These are phyloP conservation scores for Triticum monococcum DNA, from an alignment of 176 grass and related monocot genomes.

Conservation along the genomic window DNA sequence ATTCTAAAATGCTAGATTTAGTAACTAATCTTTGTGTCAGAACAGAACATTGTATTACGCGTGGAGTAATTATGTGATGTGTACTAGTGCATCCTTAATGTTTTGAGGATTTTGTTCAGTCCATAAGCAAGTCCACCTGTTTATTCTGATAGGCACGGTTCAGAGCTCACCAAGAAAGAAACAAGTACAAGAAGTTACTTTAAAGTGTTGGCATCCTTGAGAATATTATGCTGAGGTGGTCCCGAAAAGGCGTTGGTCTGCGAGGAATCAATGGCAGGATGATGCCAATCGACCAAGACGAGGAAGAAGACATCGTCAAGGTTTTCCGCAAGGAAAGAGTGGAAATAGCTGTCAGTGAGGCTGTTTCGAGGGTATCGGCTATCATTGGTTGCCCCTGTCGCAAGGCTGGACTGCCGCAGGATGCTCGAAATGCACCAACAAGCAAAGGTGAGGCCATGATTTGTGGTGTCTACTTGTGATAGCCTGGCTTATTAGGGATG, in stretches of 20 bases:
- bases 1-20: no score
- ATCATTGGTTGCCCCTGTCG: constrained; percentile 37
- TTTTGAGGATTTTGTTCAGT: neutral
- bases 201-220: constrained; percentile 62
- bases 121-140: constrained; percentile 13
- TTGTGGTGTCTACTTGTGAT: neutral
- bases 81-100: neutral
- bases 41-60: no score
- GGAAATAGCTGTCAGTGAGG: constrained; percentile 64
- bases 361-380: constrained; percentile 64
- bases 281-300: constrained; percentile 56
- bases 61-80: neutral
- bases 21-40: no score
- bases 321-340: constrained; percentile 74
- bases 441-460: constrained; percentile 47
- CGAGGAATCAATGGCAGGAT: constrained; percentile 44
- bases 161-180: constrained; percentile 78
- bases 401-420: constrained; percentile 65
- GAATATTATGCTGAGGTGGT: constrained; percentile 75
- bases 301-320: constrained; percentile 54
- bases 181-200: constrained; percentile 54
- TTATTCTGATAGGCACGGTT: constrained; percentile 58
- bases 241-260: constrained; percentile 64
- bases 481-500: no score
- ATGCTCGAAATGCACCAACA: constrained; percentile 67